Evolutionary conservation across 345 rosid species (phyloP), one percentile per base, ranked within the genome.

Genomic region (Clarkia xantiana): DNA sequence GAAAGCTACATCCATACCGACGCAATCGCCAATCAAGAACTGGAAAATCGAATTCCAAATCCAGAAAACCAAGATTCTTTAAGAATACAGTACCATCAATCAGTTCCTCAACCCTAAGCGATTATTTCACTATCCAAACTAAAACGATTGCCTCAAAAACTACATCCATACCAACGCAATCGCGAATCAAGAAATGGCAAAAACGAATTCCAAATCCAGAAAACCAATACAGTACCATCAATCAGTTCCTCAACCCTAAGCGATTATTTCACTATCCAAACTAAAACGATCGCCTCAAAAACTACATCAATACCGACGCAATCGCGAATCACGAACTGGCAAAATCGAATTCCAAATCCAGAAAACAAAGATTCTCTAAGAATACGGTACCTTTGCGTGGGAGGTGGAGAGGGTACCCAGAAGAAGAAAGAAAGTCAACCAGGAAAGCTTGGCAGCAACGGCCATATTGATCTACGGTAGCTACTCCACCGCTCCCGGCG

Each of bases 351-450:
- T 15, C 13, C 44, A 11, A 4, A 44, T 40, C 19, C 4, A 7
- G 47, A 20, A 38, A 40, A 49, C 38, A 18, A 2, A 20, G 39
- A 9, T 9, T 14, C n/a, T 46, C 6, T 13, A 13, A 45, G 18
- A n/a, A 16, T 45, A 18, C 11, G 16, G 22, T 15, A 53, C 57
- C 57, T 53, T 45, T 0, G 46, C 47, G 2, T 39, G 48, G 10
- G 23, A 10, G 47, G 11, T 25, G 47, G 46, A 22, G 11, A 23
- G n/a, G 57, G 57, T 23, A 14, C 19, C 45, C 12, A 53, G 47
- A 43, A 43, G 16, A 53, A 53, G 16, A 49, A 47, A 11, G 19
- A 47, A 49, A 34, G 53, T 49, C 53, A 49, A 49, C 53, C 34
- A 41, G 41, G 6, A 34, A 11, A 49, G 41, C 14, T 40, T 39